These are phyloP conservation scores for Tolypocladium capitatum DNA, from an alignment of 2,329 filamentous ascomycete species.

Conservation along the genomic window DNA sequence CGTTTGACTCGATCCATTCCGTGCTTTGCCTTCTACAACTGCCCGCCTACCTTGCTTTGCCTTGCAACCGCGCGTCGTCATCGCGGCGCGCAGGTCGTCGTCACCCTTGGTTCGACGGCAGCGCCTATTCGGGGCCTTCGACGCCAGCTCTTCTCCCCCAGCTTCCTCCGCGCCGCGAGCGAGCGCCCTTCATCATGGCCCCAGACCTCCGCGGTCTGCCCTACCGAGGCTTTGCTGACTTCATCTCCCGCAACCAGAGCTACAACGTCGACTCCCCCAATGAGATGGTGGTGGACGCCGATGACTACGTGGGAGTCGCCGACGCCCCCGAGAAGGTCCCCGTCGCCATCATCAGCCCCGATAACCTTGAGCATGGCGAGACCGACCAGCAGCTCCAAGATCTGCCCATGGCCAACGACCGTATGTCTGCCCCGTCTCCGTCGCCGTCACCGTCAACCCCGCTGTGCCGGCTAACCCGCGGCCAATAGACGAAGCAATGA, in stretches of 20 bases:
- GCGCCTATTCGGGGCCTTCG: neutral
- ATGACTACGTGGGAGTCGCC: constrained; percentile 39
- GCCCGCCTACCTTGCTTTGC: neutral
- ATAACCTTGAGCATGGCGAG: constrained; percentile 32
- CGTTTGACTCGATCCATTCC: too few species aligned
- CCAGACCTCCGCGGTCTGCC: constrained; percentile 9
- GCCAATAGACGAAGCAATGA: constrained; percentile 64
- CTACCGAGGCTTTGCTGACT: constrained; percentile 14
- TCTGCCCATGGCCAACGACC: constrained; percentile 36
- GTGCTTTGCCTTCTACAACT: neutral
- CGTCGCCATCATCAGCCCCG: constrained; percentile 41
- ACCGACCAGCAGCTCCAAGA: constrained; percentile 31
- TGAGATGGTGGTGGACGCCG: constrained; percentile 42
- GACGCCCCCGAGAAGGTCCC: constrained; percentile 36
- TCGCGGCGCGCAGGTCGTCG: neutral
- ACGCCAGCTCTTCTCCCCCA: neutral
- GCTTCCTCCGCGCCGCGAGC: neutral
- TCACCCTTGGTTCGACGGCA: neutral
- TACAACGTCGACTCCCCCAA: constrained; percentile 43
- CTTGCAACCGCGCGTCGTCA: neutral
- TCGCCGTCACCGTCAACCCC: constrained; percentile 5
- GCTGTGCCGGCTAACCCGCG: neutral
- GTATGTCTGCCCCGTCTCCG: constrained; percentile 23
- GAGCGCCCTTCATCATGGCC: constrained; percentile 6
- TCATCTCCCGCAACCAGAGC: constrained; percentile 22